Percentiles rank a stretch among this genome's conserved stretches.
These are phyloP conservation scores for Candida rishiriensis DNA, from an alignment of 805 yeast genomes.

Conservation along the genomic window DNA sequence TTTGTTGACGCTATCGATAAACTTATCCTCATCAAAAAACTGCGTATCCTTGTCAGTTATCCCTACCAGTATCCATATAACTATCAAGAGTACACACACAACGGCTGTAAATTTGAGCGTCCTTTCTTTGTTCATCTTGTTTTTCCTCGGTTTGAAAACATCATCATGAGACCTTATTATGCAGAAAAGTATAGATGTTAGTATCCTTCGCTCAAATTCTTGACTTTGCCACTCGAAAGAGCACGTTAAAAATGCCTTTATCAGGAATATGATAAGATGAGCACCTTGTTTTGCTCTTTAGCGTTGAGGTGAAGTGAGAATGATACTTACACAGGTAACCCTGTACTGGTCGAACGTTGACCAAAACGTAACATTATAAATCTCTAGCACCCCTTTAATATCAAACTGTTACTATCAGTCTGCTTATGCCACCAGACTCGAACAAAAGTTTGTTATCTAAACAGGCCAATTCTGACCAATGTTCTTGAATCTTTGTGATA, in stretches of 20 bases:
- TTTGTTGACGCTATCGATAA: no score
- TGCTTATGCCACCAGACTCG: no score
- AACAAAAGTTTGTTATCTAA: no score
- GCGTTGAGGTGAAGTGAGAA: background rate
- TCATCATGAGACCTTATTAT: conserved; percentile 8
- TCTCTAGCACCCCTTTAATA: no score
- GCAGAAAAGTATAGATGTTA: background rate
- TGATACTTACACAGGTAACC: conserved; percentile 41
- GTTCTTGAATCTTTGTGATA: no score
- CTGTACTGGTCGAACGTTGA: conserved; percentile 39
- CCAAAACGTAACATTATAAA: conserved; percentile 19
- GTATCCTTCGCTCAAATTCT: background rate
- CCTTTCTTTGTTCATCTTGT: conserved; percentile 3
- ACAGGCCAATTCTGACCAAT: no score
- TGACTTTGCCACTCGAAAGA: background rate
- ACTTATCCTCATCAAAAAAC: no score
- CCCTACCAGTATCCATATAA: conserved; percentile 3
- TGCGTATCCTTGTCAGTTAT: background rate
- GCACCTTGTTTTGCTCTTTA: background rate
- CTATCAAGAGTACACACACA: conserved; percentile 3
- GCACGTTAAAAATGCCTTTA: background rate
- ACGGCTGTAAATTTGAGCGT: conserved; percentile 1
- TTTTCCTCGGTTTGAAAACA: conserved; percentile 15
- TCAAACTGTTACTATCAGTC: no score
- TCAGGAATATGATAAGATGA: background rate